phyloP scores from a whole-genome alignment of 1,139 yeast species.

The Hanseniaspora uvarum region DNA sequence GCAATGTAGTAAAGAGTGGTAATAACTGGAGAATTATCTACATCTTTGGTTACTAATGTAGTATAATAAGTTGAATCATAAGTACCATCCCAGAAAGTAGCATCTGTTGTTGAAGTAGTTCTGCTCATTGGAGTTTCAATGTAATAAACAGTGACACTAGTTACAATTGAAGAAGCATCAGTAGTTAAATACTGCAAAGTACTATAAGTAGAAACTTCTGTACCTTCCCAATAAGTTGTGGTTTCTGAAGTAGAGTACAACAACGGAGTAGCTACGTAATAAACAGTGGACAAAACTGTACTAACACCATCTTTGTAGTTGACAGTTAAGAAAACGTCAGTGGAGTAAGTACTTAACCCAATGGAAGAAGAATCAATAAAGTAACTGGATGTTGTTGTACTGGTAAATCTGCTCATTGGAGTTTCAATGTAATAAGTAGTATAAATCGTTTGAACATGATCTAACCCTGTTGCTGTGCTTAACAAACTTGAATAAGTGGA shows the following conservation, averaged over 20 bases:
- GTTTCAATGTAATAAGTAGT: conserved; percentile 16
- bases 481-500: conserved; percentile 11
- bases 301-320: conserved; percentile 18
- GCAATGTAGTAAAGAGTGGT: conserved; percentile 15
- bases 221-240: conserved; percentile 18
- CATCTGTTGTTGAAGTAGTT: conserved; percentile 13
- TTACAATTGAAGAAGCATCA: conserved; percentile 13
- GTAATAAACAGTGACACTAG: conserved; percentile 19
- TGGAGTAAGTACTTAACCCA: conserved; percentile 18
- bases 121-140: conserved; percentile 20
- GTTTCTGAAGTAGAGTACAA: conserved; percentile 14
- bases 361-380: conserved; percentile 15
- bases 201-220: conserved; percentile 18
- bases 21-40: conserved; percentile 9
- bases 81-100: conserved; percentile 19
- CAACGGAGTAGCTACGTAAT: conserved; percentile 20
- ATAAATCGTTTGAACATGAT: conserved; percentile 16
- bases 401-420: conserved; percentile 10
- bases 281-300: conserved; percentile 19
- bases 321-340: neutral
- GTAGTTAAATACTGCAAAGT: conserved; percentile 18
- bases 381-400: conserved; percentile 13
- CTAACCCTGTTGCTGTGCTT: conserved; percentile 14
- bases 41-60: conserved; percentile 12
- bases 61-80: conserved; percentile 20